Evolutionary conservation across 1,284 basidiomycete genomes (phyloP).

Genomic region (Acaromyces ingoldii): DNA sequence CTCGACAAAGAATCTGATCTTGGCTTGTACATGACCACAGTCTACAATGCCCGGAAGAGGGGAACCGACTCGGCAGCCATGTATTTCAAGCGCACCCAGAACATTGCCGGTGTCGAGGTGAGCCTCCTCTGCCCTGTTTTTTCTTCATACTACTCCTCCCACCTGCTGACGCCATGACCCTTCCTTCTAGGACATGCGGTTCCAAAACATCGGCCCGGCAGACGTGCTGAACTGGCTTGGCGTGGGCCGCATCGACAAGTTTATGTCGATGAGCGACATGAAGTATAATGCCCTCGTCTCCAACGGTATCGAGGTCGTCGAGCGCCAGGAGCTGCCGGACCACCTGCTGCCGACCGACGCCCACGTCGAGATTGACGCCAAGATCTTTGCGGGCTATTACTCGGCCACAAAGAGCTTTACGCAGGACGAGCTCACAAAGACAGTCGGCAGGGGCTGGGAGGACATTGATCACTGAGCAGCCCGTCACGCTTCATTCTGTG

Average conservation of each 20-base stretch:
- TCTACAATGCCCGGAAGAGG: slow-evolving; percentile 94
- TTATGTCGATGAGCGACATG: slow-evolving; percentile 78
- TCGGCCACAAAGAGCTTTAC: slow-evolving; percentile 25
- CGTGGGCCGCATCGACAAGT: slow-evolving; percentile 34
- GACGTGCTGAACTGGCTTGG: slow-evolving; percentile 65
- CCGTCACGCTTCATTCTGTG: too few relatives aligned
- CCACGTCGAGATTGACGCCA: slow-evolving; percentile 38
- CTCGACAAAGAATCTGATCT: slow-evolving; percentile 12
- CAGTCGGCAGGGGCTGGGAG: slow-evolving; percentile 82
- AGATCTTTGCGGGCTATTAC: slow-evolving; percentile 58
- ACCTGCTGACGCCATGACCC: background rate
- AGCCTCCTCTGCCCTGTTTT: slow-evolving; percentile 46
- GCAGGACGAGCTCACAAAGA: slow-evolving; percentile 26
- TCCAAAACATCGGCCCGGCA: slow-evolving; percentile 72
- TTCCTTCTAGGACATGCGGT: slow-evolving; percentile 30
- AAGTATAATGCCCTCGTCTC: slow-evolving; percentile 79
- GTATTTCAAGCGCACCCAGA: slow-evolving; percentile 89
- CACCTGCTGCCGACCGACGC: slow-evolving; percentile 37
- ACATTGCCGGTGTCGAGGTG: slow-evolving; percentile 86
- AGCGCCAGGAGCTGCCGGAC: slow-evolving; percentile 43
- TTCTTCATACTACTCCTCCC: background rate
- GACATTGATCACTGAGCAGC: slow-evolving; percentile 39
- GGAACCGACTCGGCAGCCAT: slow-evolving; percentile 84
- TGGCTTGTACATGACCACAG: slow-evolving; percentile 48
- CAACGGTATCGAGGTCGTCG: slow-evolving; percentile 76